These are phyloP conservation scores for Athelia psychrophila DNA, from an alignment of 1,284 basidiomycete species.

Conservation along the genomic window DNA sequence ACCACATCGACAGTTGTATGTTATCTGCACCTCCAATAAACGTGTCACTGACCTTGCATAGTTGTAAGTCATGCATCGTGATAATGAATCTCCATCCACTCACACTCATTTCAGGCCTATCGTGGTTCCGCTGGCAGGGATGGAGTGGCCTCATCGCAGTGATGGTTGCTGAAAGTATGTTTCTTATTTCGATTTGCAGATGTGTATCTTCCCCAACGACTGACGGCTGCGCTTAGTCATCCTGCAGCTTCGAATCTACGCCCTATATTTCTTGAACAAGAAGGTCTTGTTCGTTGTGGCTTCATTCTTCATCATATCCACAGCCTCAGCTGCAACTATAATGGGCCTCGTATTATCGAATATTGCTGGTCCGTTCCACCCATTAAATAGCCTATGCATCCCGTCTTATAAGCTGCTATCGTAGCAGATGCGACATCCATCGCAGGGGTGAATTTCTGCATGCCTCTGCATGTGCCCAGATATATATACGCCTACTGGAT, in stretches of 20 bases:
- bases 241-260: slow-evolving; percentile 61
- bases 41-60: not conserved
- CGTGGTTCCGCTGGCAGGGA: slow-evolving; percentile 56
- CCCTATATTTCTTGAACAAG: slow-evolving; percentile 52
- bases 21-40: slow-evolving; percentile 1
- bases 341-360: slow-evolving; percentile 40
- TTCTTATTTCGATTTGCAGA: not conserved
- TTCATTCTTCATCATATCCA: slow-evolving; percentile 34
- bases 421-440: slow-evolving; percentile 18
- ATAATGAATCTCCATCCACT: not conserved
- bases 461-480: slow-evolving; percentile 31
- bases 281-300: slow-evolving; percentile 45
- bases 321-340: slow-evolving; percentile 40
- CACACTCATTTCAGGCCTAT: slow-evolving; percentile 27
- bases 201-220: not conserved
- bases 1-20: slow-evolving; percentile 27
- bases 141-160: slow-evolving; percentile 51
- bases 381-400: no score
- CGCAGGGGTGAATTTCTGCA: slow-evolving; percentile 37
- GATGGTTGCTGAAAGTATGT: slow-evolving; percentile 51
- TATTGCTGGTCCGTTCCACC: slow-evolving; percentile 35
- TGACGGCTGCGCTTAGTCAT: slow-evolving; percentile 35
- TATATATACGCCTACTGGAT: slow-evolving; percentile 58
- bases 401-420: not conserved
- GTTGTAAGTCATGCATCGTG: not conserved